Conservation (phyloP, 73 alveolate species). For the Blepharisma stoltei region DNA sequence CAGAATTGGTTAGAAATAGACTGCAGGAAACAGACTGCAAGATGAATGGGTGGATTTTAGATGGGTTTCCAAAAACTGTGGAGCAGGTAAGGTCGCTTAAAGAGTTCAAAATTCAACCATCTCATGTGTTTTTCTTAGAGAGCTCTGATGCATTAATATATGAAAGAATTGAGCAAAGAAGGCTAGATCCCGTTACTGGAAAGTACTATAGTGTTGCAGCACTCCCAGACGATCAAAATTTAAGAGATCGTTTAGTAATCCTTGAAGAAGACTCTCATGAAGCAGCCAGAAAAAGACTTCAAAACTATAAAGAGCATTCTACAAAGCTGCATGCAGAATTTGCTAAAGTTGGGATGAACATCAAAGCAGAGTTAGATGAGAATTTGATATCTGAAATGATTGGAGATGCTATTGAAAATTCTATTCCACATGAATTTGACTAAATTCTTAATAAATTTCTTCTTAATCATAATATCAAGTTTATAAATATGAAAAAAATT, state of each 20-base stretch:
- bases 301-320: conserved; percentile 23
- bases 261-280: conserved; percentile 46
- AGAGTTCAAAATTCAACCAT: conserved; percentile 65
- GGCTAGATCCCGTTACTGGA: conserved; percentile 78
- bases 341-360: not conserved
- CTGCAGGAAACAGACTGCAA: conserved; percentile 75
- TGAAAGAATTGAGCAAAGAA: conserved; percentile 54
- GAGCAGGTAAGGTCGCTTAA: conserved; percentile 72
- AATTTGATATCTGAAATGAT: not conserved
- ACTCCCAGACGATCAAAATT: conserved; percentile 55
- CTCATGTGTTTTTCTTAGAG: conserved; percentile 72
- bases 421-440: not conserved
- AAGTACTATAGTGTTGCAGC: conserved; percentile 31
- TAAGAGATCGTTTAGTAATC: conserved; percentile 39
- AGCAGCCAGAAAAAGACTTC: conserved; percentile 44
- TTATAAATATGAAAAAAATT: too few relatives aligned
- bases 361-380: not conserved
- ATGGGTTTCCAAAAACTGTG: conserved; percentile 86
- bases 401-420: conserved; percentile 12
- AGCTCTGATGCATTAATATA: conserved; percentile 54
- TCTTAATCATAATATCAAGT: too few relatives aligned
- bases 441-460: not conserved
- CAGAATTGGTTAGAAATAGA: conserved; percentile 73
- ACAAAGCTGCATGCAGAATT: not conserved
- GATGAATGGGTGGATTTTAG: conserved; percentile 89